Evolutionary conservation across 139 green algal genomes (phyloP).

Genomic region (Raphidocelis subcapitata): DNA sequence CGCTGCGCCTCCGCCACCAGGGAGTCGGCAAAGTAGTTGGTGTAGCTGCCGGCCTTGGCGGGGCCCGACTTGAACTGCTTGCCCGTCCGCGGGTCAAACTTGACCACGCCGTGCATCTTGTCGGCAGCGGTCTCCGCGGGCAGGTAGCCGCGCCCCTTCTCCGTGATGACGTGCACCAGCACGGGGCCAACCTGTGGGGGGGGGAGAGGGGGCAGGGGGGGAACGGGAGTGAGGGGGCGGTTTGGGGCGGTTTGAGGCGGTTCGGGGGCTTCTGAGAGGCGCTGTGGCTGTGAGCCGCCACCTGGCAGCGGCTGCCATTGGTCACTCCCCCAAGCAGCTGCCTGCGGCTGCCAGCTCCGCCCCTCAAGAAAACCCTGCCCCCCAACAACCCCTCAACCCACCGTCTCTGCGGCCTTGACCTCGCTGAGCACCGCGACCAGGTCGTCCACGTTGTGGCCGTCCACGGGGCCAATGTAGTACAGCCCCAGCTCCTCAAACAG

Average conservation of each 20-base stretch:
- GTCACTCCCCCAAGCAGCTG: background rate
- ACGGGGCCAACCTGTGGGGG: conserved; percentile 78
- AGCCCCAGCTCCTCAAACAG: conserved; percentile 99
- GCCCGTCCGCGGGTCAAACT: conserved; percentile 93
- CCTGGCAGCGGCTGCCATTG: no score
- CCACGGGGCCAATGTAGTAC: conserved; percentile 99
- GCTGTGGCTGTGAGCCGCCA: no score
- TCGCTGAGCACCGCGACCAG: conserved; percentile 88
- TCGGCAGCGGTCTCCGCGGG: conserved; percentile 93
- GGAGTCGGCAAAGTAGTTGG: conserved; percentile 97
- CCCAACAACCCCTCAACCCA: conserved; percentile 23
- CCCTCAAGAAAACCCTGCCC: background rate
- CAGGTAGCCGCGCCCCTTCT: conserved; percentile 96
- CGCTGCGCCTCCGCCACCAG: conserved; percentile 92
- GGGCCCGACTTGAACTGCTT: conserved; percentile 14
- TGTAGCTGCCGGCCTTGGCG: conserved; percentile 85
- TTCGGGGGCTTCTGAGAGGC: no score
- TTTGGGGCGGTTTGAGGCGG: no score
- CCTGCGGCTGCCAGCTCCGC: background rate
- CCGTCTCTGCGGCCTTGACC: conserved; percentile 90
- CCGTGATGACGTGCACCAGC: conserved; percentile 96
- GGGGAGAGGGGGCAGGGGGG: no score
- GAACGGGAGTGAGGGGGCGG: no score
- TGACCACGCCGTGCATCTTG: conserved; percentile 97
- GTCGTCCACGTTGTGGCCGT: conserved; percentile 95